Conservation (phyloP, 495 filamentous ascomycete species). For the Aspergillus indologenus region DNA sequence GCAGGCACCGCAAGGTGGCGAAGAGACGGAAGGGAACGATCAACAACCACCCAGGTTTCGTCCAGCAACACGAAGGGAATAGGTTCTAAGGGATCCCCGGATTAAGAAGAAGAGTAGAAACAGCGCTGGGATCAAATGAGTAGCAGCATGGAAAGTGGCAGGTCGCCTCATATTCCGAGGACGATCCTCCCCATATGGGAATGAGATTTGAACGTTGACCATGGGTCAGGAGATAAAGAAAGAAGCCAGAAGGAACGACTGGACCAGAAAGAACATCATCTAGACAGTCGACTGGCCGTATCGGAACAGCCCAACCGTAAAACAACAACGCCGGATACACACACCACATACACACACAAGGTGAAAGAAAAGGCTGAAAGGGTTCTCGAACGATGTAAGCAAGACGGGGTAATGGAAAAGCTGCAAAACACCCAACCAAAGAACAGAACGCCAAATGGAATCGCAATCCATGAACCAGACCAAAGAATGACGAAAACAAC, state of each 20-base stretch:
- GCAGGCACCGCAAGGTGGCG: no score
- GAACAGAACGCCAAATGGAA: not conserved
- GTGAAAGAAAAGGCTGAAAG: not conserved
- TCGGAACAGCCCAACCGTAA: not conserved
- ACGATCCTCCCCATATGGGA: no score
- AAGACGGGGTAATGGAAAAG: not conserved
- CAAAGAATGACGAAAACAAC: constrained; percentile 3
- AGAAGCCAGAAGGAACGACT: constrained; percentile 4
- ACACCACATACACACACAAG: not conserved
- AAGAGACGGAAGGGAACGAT: not conserved
- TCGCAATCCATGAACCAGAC: not conserved
- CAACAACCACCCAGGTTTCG: not conserved
- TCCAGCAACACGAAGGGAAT: not conserved
- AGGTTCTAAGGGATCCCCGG: not conserved
- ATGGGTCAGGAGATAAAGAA: constrained; percentile 1
- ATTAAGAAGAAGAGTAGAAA: not conserved
- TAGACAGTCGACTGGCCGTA: not conserved
- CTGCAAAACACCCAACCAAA: constrained; percentile 1
- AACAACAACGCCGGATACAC: not conserved
- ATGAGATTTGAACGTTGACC: not conserved
- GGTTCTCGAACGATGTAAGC: not conserved
- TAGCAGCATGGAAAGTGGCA: not conserved
- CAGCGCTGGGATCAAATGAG: not conserved
- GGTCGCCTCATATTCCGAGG: not conserved
- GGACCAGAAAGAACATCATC: not conserved